Evolutionary conservation across 768 basidiomycete genomes (phyloP).

Genomic region (Panellus pusillus): DNA sequence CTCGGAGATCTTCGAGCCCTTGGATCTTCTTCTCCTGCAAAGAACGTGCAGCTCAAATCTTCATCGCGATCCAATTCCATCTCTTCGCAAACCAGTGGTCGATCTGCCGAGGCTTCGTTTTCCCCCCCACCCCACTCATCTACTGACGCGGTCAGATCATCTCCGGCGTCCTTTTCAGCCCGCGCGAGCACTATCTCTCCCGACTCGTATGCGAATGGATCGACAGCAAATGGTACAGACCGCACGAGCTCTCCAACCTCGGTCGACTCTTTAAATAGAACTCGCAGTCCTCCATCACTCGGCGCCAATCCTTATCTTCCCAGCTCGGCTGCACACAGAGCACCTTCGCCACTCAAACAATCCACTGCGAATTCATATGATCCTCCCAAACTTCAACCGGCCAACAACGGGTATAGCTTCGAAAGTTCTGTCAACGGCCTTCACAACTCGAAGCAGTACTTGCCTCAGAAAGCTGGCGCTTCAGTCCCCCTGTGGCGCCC

Average conservation of each 20-base stretch:
- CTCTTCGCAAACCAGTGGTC: conserved; percentile 13
- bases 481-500: conserved; percentile 7
- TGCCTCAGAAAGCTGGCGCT: not conserved
- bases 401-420: conserved; percentile 8
- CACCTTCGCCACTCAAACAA: conserved; percentile 31
- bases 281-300: conserved; percentile 14
- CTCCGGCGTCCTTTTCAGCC: conserved; percentile 5
- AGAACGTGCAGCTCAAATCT: not conserved
- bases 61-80: conserved; percentile 9
- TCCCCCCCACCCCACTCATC: not conserved
- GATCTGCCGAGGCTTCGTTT: conserved; percentile 5
- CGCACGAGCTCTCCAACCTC: conserved; percentile 16
- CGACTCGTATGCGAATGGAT: conserved; percentile 11
- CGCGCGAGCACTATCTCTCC: conserved; percentile 6
- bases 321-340: conserved; percentile 29
- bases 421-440: conserved; percentile 19
- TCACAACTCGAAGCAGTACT: conserved; percentile 26
- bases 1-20: not conserved
- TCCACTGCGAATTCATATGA: conserved; percentile 10
- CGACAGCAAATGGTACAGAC: not conserved
- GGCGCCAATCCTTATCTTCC: conserved; percentile 36
- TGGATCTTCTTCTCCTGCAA: conserved; percentile 8
- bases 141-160: conserved; percentile 1
- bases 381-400: conserved; percentile 16
- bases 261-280: conserved; percentile 28